A percentile compares a stretch with the other conserved stretches of the same genome.
phyloP scores from a whole-genome alignment of 164 flowering plant species.

The Malania oleifera region DNA sequence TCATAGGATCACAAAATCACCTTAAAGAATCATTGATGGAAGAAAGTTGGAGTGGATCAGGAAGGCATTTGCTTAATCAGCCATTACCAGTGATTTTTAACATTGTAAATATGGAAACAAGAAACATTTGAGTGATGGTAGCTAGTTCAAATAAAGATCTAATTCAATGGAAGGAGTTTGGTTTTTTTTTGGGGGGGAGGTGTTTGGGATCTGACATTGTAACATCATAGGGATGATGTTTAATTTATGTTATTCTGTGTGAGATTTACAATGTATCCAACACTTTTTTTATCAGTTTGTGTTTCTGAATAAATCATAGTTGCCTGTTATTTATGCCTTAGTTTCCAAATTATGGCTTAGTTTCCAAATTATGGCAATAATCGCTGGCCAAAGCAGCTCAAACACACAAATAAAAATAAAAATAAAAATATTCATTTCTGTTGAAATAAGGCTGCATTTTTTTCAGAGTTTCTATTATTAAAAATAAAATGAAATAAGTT shows the following conservation, averaged over 20 bases:
- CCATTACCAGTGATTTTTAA: slow-evolving; percentile 11
- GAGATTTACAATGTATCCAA: background rate
- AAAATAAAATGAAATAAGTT: too few species aligned
- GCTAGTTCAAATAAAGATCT: slow-evolving; percentile 8
- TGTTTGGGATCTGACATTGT: slow-evolving; percentile 10
- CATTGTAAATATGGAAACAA: slow-evolving; percentile 23
- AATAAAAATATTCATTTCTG: too few species aligned
- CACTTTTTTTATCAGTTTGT: slow-evolving; percentile 3
- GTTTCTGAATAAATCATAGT: background rate
- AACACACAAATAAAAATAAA: background rate
- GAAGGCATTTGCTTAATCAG: slow-evolving; percentile 10
- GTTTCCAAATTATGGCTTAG: too few species aligned
- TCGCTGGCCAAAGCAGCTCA: background rate
- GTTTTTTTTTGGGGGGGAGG: too few species aligned
- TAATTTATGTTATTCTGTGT: slow-evolving; percentile 9
- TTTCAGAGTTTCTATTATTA: too few species aligned
- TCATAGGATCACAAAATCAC: slow-evolving; percentile 22
- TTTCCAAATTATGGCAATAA: too few species aligned
- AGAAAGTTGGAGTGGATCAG: slow-evolving; percentile 3
- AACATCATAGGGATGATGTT: slow-evolving; percentile 9
- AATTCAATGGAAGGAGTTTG: slow-evolving; percentile 1
- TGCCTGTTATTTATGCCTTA: too few species aligned
- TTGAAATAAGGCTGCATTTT: too few species aligned
- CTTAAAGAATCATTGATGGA: slow-evolving; percentile 12
- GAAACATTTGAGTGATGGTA: background rate